Evolutionary conservation across 352 stramenopile species (phyloP), one percentile per base, ranked within the genome.

Genomic region (Globisporangium cederbergense): DNA sequence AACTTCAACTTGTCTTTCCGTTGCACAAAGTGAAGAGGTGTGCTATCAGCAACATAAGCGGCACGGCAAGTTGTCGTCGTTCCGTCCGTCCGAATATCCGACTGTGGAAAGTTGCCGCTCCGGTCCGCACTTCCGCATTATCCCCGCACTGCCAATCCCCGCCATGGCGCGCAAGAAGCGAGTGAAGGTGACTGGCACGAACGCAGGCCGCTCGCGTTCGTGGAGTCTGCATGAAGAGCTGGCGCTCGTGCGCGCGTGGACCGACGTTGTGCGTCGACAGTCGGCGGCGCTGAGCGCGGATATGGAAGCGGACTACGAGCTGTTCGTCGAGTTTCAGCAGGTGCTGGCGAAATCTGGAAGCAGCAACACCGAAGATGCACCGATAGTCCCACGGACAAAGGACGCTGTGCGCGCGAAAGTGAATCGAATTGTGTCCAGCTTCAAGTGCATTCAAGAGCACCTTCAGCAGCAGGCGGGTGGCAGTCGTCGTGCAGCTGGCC

Each of bases 1-100:
- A 51, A 25, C 50, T 56, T 56, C 50, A 56, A 56, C 50, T 36
- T 54, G 25, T 30, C 14, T 28, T 40, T 56, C 25, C 50, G 50
- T 56, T 56, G 50, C 50, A 14, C 28, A 14, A 40, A 56, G 50
- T 10, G 47, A n/a, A 25, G 4, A 9, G 47, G n/a, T 53, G 16
- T 1, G 30, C 2, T 9, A 18, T 18, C 51, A 28, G 51, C 51
- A 43, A 57, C 51, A 28, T 57, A 43, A 43, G 30, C 16, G 11
- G 16, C 7, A 40, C 38, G 11, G 13, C 8, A 56, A 56, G 50
- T 43, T 45, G 51, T 18, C 18, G 18, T 40, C 43, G 6, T 6
- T 50, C 43, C n/a, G 25, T 28, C n/a, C 7, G 14, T 51, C 13
- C 3, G 22, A 16, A 34, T 20, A 45, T 5, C 38, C 10, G 38